Evolutionary conservation across 805 yeast species (phyloP).

Genomic region (Yarrowia bubula): DNA sequence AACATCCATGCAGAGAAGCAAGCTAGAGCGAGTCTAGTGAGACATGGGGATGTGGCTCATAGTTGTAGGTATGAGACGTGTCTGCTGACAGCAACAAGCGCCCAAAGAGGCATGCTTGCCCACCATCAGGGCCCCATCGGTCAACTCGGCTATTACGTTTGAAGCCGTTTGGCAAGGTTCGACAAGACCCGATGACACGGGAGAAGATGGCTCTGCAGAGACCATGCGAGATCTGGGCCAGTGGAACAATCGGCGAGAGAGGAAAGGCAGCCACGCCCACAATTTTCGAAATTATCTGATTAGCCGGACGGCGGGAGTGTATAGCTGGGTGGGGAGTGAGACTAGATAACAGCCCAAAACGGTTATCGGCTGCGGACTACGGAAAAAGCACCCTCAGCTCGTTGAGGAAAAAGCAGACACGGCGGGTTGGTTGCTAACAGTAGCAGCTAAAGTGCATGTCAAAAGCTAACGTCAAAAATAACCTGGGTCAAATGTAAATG

Average conservation of each 20-base stretch:
- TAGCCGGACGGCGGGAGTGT: no score
- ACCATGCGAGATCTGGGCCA: conserved; percentile 6
- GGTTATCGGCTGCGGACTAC: no score
- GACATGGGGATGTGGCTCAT: background rate
- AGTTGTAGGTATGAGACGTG: no score
- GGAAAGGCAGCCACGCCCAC: background rate
- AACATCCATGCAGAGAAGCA: conserved; percentile 24
- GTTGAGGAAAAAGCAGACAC: no score
- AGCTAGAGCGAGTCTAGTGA: conserved; percentile 5
- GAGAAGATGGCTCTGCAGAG: background rate
- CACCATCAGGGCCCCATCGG: background rate
- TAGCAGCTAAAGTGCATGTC: conserved; percentile 7
- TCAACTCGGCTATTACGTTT: no score
- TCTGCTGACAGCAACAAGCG: background rate
- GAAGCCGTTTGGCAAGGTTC: background rate
- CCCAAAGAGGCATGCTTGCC: background rate
- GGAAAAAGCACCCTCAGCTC: no score
- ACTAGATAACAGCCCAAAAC: no score
- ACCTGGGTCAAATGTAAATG: background rate
- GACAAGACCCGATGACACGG: background rate
- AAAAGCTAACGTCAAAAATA: conserved; percentile 9
- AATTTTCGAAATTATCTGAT: no score
- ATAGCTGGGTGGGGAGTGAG: no score
- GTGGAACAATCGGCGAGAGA: background rate
- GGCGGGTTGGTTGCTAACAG: background rate